A percentile compares a stretch with the other conserved stretches of the same genome.
These are phyloP conservation scores for Hordeum marinum DNA, from an alignment of 176 grass and related monocot species.

Conservation along the genomic window DNA sequence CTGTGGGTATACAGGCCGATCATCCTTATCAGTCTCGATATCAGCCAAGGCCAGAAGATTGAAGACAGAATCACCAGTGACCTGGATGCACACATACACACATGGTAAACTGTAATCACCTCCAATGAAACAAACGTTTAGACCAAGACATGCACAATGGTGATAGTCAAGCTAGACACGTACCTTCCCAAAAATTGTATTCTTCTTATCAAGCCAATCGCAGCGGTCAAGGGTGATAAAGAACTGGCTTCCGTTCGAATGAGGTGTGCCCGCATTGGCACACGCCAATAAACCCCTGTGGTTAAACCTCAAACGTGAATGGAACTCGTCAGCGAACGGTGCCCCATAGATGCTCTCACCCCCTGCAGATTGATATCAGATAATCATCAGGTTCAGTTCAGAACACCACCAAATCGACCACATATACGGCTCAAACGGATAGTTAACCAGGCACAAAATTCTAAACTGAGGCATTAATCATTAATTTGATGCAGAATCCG, in stretches of 20 bases:
- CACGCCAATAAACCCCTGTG: constrained; percentile 93
- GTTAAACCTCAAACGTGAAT: constrained; percentile 89
- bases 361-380: constrained; percentile 34
- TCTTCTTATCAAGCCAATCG: constrained; percentile 92
- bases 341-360: constrained; percentile 95
- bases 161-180: neutral
- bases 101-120: constrained; percentile 1
- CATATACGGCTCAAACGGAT: neutral
- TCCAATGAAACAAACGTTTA: neutral
- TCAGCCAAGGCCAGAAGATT: constrained; percentile 85
- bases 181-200: constrained; percentile 95
- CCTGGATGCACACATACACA: constrained; percentile 33
- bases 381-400: constrained; percentile 17
- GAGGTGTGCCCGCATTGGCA: constrained; percentile 84
- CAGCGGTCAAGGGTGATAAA: constrained; percentile 83
- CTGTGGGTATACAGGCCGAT: constrained; percentile 68
- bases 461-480: neutral
- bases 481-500: neutral
- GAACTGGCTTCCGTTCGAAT: constrained; percentile 94
- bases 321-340: constrained; percentile 77
- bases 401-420: neutral
- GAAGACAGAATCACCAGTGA: constrained; percentile 94
- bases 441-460: neutral
- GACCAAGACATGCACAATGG: neutral
- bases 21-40: constrained; percentile 89